Evolutionary conservation across 2,329 filamentous ascomycete species (phyloP).

Genomic region (Ceratocystis smalleyi): DNA sequence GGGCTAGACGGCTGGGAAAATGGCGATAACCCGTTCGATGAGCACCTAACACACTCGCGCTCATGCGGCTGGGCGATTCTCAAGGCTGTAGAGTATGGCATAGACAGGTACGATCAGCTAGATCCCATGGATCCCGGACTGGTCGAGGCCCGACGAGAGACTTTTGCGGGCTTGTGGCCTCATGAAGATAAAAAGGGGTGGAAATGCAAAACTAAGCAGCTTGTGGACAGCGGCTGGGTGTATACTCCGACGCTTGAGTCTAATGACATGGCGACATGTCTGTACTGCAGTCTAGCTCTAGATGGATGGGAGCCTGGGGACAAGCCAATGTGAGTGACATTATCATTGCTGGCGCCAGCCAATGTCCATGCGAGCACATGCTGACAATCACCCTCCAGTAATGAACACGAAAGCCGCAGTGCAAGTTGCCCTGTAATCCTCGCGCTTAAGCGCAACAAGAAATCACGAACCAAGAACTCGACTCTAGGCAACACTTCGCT

Average conservation of each 20-base stretch:
- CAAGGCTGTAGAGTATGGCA: slow-evolving; percentile 43
- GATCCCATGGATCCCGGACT: slow-evolving; percentile 61
- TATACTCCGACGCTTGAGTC: slow-evolving; percentile 73
- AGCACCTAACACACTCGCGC: slow-evolving; percentile 71
- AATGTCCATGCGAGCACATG: not conserved
- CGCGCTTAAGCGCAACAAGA: slow-evolving; percentile 46
- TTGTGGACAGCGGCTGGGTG: slow-evolving; percentile 86
- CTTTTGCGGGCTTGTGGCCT: slow-evolving; percentile 75
- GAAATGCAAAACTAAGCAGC: slow-evolving; percentile 80
- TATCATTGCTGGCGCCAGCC: not conserved
- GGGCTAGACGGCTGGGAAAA: slow-evolving; percentile 85
- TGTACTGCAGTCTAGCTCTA: slow-evolving; percentile 76
- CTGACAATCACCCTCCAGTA: slow-evolving; percentile 34
- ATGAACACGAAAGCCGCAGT: slow-evolving; percentile 71
- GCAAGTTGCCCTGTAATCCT: slow-evolving; percentile 71
- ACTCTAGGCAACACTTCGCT: slow-evolving; percentile 55
- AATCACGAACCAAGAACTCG: slow-evolving; percentile 37
- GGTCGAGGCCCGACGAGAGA: slow-evolving; percentile 61
- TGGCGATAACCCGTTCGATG: slow-evolving; percentile 64
- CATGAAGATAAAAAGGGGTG: slow-evolving; percentile 78
- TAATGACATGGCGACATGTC: slow-evolving; percentile 79
- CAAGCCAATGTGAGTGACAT: slow-evolving; percentile 56
- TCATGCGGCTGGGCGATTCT: slow-evolving; percentile 79
- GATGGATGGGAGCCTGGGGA: slow-evolving; percentile 93
- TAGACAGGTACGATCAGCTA: slow-evolving; percentile 48